Evolutionary conservation across 1,139 yeast genomes (phyloP).

Genomic region (Scheffersomyces lignicola): DNA sequence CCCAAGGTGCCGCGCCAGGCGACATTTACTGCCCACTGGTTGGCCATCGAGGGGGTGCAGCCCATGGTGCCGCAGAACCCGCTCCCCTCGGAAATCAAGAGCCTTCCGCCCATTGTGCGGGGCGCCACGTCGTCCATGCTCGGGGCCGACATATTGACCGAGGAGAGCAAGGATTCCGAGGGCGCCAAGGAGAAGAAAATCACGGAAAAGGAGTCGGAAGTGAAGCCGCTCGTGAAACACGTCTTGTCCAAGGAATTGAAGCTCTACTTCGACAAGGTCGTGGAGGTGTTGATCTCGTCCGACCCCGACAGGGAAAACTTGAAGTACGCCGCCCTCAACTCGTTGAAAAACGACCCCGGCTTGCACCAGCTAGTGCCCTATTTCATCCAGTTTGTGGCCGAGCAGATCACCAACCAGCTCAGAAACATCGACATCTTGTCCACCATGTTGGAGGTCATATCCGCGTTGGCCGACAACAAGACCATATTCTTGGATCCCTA

Average conservation of each 20-base stretch:
- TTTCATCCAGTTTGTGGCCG: slow-evolving; percentile 93
- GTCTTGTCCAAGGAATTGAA: slow-evolving; percentile 92
- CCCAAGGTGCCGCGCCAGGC: slow-evolving; percentile 94
- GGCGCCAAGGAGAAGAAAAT: slow-evolving; percentile 26
- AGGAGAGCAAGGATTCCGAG: slow-evolving; percentile 18
- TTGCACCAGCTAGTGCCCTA: slow-evolving; percentile 95
- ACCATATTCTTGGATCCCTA: slow-evolving; percentile 93
- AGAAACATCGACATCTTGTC: slow-evolving; percentile 70
- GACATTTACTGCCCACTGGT: slow-evolving; percentile 96
- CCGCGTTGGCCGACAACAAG: slow-evolving; percentile 79
- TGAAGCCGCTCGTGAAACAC: slow-evolving; percentile 94
- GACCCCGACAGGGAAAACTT: slow-evolving; percentile 59
- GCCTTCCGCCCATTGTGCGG: slow-evolving; percentile 63
- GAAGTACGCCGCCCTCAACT: slow-evolving; percentile 77
- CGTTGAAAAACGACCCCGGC: slow-evolving; percentile 90
- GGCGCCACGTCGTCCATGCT: slow-evolving; percentile 62
- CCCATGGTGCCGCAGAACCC: slow-evolving; percentile 98
- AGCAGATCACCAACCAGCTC: slow-evolving; percentile 87
- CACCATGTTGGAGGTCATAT: slow-evolving; percentile 89
- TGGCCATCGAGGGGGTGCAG: slow-evolving; percentile 98
- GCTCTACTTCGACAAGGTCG: slow-evolving; percentile 87
- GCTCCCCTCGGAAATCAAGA: slow-evolving; percentile 68
- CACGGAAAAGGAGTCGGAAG: slow-evolving; percentile 63
- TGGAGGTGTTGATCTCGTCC: slow-evolving; percentile 69
- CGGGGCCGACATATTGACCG: slow-evolving; percentile 41